These are phyloP conservation scores for Bremia lactucae DNA, from an alignment of 352 stramenopile genomes.

Conservation along the genomic window DNA sequence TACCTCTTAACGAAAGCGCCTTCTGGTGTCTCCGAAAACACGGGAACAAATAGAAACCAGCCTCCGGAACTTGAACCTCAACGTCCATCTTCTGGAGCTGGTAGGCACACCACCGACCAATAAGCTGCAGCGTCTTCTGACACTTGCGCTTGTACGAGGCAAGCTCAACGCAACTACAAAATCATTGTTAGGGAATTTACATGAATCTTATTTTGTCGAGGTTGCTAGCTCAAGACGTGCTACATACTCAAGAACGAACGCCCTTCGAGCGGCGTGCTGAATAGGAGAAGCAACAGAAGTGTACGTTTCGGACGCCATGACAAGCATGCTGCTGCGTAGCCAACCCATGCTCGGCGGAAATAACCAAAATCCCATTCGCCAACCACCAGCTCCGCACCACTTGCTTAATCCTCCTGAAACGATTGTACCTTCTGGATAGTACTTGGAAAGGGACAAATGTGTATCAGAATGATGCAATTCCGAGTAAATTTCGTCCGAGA, in stretches of 20 bases:
- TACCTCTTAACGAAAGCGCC: slow-evolving; percentile 42
- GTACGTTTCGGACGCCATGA: slow-evolving; percentile 85
- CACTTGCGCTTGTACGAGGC: slow-evolving; percentile 73
- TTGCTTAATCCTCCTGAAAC: slow-evolving; percentile 82
- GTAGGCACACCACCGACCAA: slow-evolving; percentile 72
- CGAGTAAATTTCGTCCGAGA: slow-evolving; percentile 86
- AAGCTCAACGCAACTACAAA: slow-evolving; percentile 62
- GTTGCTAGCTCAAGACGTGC: slow-evolving; percentile 2
- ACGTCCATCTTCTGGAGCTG: slow-evolving; percentile 81
- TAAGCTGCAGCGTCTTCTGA: slow-evolving; percentile 71
- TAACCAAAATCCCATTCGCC: slow-evolving; percentile 84
- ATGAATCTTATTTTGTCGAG: background rate
- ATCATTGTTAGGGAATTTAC: slow-evolving; percentile 1
- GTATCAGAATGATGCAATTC: slow-evolving; percentile 65
- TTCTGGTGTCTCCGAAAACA: slow-evolving; percentile 69
- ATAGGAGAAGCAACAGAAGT: slow-evolving; percentile 80
- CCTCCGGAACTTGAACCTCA: slow-evolving; percentile 61
- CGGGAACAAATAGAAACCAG: slow-evolving; percentile 80
- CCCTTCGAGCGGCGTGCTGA: slow-evolving; percentile 70
- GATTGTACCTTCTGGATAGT: slow-evolving; percentile 82
- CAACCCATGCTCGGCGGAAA: slow-evolving; percentile 70
- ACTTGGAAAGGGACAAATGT: slow-evolving; percentile 77
- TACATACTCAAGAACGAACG: slow-evolving; percentile 64
- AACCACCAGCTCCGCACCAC: slow-evolving; percentile 80
- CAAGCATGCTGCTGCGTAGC: slow-evolving; percentile 80